These are phyloP conservation scores for Trypanosoma vivax DNA, from an alignment of 208 protist species.

Conservation along the genomic window DNA sequence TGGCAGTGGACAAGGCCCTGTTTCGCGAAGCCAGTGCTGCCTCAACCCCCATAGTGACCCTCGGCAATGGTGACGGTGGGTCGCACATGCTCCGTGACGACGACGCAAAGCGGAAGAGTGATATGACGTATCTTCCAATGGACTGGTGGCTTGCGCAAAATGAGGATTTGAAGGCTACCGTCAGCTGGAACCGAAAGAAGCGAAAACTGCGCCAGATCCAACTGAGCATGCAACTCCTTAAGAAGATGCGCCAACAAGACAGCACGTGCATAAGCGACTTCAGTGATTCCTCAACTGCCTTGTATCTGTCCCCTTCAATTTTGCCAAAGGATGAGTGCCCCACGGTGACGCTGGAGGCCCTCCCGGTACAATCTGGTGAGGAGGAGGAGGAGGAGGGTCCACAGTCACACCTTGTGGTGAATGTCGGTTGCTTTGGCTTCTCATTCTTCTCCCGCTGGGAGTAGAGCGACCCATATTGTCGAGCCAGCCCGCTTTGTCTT, in stretches of 20 bases:
- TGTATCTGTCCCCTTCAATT: neutral
- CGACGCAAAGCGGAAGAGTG: neutral
- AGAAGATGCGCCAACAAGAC: conserved; percentile 5
- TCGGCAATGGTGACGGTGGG: neutral
- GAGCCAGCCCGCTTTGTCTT: too few species aligned
- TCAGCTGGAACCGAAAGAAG: conserved; percentile 18
- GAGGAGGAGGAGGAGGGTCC: conserved; percentile 10
- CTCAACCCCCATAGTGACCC: neutral
- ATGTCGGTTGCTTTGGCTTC: conserved; percentile 55
- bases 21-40: neutral
- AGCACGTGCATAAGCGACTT: neutral
- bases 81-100: neutral
- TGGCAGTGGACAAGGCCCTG: too few species aligned
- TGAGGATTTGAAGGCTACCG: conserved; percentile 5
- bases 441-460: conserved; percentile 48
- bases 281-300: neutral
- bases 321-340: neutral
- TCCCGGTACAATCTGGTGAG: too few species aligned
- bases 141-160: conserved; percentile 24
- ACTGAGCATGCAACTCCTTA: neutral
- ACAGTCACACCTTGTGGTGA: conserved; percentile 25
- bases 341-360: neutral
- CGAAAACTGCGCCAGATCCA: conserved; percentile 14
- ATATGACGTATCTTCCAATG: conserved; percentile 18
- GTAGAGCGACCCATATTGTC: conserved; percentile 4